A percentile compares a stretch with the other conserved stretches of the same genome.
Evolutionary conservation across 176 grass and related monocot species (phyloP).

Genomic region (Dactylis glomerata): DNA sequence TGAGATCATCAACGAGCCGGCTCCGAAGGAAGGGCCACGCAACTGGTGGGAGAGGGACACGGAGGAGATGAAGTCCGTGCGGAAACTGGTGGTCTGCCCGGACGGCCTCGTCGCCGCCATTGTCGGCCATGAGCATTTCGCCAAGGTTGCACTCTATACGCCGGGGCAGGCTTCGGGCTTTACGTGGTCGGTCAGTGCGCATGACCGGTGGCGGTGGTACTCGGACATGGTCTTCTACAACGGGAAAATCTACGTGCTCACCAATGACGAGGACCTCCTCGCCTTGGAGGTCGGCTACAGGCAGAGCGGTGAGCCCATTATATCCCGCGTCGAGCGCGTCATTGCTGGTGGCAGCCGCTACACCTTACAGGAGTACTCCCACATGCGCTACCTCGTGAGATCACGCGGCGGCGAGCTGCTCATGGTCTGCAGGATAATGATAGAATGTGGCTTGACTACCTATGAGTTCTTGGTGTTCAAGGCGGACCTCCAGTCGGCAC

Average conservation of each 20-base stretch:
- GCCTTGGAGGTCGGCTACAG: background rate
- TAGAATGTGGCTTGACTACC: no score
- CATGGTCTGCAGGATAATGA: no score
- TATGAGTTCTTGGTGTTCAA: no score
- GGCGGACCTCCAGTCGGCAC: no score
- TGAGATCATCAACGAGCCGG: no score
- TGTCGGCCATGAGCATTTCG: constrained; percentile 3
- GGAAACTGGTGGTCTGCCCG: background rate
- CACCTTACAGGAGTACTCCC: background rate
- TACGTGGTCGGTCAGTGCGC: background rate
- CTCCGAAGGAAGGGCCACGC: no score
- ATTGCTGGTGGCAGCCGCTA: background rate
- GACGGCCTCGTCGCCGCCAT: constrained; percentile 7
- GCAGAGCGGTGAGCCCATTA: background rate
- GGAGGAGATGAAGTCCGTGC: background rate
- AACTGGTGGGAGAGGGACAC: no score
- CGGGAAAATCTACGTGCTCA: constrained; percentile 12
- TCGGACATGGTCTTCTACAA: background rate
- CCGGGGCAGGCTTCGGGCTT: background rate
- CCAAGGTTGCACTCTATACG: constrained; percentile 4
- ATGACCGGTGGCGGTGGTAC: constrained; percentile 21
- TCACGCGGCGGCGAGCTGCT: no score
- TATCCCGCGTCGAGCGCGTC: background rate
- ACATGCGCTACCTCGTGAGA: constrained; percentile 5
- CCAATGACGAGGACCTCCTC: constrained; percentile 6